Base-by-base conservation (phyloP, 2,329 filamentous ascomycete species). In the Fusarium xylarioides region DNA sequence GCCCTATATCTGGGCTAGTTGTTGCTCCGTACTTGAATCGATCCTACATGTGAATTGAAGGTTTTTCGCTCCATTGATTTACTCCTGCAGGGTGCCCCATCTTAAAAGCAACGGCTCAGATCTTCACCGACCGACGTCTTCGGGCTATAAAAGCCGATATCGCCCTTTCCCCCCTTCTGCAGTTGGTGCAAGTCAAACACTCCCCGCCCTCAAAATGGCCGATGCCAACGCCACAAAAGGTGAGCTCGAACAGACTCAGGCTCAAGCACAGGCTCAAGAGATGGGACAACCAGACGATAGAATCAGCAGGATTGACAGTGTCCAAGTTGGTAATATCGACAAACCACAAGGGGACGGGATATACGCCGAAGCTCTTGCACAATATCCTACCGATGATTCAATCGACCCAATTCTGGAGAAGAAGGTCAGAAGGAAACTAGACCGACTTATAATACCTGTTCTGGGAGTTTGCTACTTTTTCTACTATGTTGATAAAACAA, bases 401-500 rank as follows among this genome's bases (percentile, higher is more conserved):
- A 83, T 84, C 49, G 80, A 83, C 38, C 70, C 73, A 5, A 77
- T 71, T 4, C 74, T 77, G 1, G 82, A 84, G 63, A 80, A 76
- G 52, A 76, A 72, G 26, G 64, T 84, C 7, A 61, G 78, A 18
- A 80, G 81, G 46, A 84, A 84, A 71, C 68, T 84, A 2, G 83
- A 84, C 63, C 73, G 76, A 44, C 77, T 80, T 5, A 83, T 84
- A 12, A 68, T 84, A 15, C 82, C 82, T 1, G 55, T 83, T 16
- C 66, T 83, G 1, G 81, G 81, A 8, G 76, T 84, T 16, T 84
- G 82, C 66, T 84, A 84, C 66, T 83, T 83, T 60, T 84, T 84
- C 59, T 83, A 83, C 60, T 83, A 79, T 50, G 79, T 80, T 23
- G 79, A 81, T 40, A 82, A 90, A 82, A 90, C 88, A 0, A 90